These are phyloP conservation scores for Arabidopsis hybrid DNA, from an alignment of 441 rosid species.

Conservation along the genomic window DNA sequence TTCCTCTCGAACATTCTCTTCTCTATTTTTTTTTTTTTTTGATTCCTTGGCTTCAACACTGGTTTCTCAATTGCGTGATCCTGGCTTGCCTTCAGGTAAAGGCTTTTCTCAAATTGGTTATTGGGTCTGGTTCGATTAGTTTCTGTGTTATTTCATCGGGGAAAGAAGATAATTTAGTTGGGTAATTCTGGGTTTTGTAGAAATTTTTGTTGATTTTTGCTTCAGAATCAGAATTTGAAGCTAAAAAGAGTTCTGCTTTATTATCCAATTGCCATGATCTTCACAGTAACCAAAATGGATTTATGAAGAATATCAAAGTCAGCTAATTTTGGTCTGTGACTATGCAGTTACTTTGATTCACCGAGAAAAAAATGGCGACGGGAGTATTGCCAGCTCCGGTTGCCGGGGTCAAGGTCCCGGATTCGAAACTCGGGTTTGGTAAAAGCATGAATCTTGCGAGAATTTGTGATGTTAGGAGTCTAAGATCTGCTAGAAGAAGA, in stretches of 20 bases:
- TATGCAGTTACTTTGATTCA: slow-evolving; percentile 40
- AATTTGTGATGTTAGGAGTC: slow-evolving; percentile 62
- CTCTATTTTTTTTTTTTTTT: slow-evolving; percentile 23
- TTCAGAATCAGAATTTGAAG: slow-evolving; percentile 14
- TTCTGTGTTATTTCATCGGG: slow-evolving; percentile 14
- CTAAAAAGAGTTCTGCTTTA: not conserved
- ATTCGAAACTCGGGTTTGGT: slow-evolving; percentile 63
- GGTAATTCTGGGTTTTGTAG: slow-evolving; percentile 14
- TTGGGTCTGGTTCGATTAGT: slow-evolving; percentile 1
- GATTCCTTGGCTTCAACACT: slow-evolving; percentile 24
- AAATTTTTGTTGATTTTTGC: not conserved
- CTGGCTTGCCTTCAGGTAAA: slow-evolving; percentile 22
- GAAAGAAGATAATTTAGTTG: not conserved
- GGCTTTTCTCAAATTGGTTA: not conserved
- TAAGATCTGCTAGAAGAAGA: slow-evolving; percentile 55
- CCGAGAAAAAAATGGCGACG: slow-evolving; percentile 68
- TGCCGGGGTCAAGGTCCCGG: slow-evolving; percentile 65
- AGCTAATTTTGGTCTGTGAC: slow-evolving; percentile 30
- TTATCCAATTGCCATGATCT: not conserved
- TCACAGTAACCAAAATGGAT: slow-evolving; percentile 12
- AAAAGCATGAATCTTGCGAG: slow-evolving; percentile 67
- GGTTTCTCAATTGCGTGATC: slow-evolving; percentile 32
- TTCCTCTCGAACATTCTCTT: slow-evolving; percentile 45
- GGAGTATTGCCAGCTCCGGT: slow-evolving; percentile 80
- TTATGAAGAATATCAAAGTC: not conserved